phyloP scores from a whole-genome alignment of 2,329 filamentous ascomycete species.

The Xylaria sp. region DNA sequence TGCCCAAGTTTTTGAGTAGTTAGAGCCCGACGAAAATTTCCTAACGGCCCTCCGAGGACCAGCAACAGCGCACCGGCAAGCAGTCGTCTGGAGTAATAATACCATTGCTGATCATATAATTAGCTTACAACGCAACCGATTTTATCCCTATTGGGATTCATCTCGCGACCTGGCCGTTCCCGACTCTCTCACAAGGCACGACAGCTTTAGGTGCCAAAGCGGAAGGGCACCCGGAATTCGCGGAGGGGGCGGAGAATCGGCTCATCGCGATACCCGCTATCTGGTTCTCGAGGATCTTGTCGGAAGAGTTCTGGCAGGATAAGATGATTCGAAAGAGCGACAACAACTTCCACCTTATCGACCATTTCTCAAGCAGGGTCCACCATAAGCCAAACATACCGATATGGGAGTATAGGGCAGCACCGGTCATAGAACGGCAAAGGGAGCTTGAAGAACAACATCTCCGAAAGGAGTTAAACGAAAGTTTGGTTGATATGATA shows the following conservation, averaged over 20 bases:
- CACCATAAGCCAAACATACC: background rate
- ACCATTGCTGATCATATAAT: background rate
- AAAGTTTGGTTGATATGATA: background rate
- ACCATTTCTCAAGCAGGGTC: background rate
- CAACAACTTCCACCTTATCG: constrained; percentile 1
- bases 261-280: background rate
- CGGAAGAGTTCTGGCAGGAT: constrained; percentile 10
- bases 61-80: background rate
- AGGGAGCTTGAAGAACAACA: background rate
- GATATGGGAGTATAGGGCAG: background rate
- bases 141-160: background rate
- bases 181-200: background rate
- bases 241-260: background rate
- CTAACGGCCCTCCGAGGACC: background rate
- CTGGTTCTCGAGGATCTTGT: constrained; percentile 5
- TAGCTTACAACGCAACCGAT: background rate
- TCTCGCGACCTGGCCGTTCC: constrained; percentile 15
- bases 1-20: background rate
- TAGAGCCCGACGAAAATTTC: background rate
- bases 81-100: background rate
- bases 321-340: constrained; percentile 9
- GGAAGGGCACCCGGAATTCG: background rate
- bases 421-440: background rate
- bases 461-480: background rate
- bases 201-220: background rate